Base-by-base conservation (phyloP, 495 filamentous ascomycete genomes). In the Geoglossum glabrum region DNA sequence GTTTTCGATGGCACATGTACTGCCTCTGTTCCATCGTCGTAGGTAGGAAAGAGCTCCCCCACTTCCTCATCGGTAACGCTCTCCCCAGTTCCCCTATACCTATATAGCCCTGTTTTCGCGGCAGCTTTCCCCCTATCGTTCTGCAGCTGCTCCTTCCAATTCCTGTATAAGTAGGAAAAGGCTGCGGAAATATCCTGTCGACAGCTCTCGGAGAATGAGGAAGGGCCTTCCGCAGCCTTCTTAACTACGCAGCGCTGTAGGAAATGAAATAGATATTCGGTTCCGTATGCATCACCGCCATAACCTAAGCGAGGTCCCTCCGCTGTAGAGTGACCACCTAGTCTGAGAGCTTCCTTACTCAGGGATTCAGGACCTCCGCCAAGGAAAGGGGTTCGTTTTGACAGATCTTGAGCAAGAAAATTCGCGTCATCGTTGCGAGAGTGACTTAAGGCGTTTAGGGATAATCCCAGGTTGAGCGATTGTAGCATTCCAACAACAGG, bases 401-500 rank as follows among this genome's bases (percentile, higher is more conserved):
- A 33, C 19, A 33, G 10, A n/a, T 43, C 17, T 26, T 19, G 19
- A 4, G 21, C 30, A 21, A 46, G 25, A 1, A 4, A 2, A 49
- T 5, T 6, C 21, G 54, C 40, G 15, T 31, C 27, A 49, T 40
- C 19, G 36, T 33, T 43, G 10, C 47, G 26, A n/a, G 40, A 28
- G 57, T 34, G 3, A 58, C 57, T 23, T 23, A 57, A 33, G 0
- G 28, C 28, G 10, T 8, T 73, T 30, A 95, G 68, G 17, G 76
- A 83, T 31, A 94, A 64, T 13, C 89, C 87, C 57, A 90, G 66
- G 60, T 84, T 83, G 11, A 99, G 73, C 57, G 86, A 83, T 56
- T 85, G 79, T 9, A 97, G 74, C 62, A 96, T 88, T 49, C 83
- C 86, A 59, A 90, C 74, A 43, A 87, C 71, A 1, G 90, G 90